A percentile compares a stretch with the other conserved stretches of the same genome.
Conservation (phyloP, 2,329 filamentous ascomycete species). For the Paraphaeosphaeria sporulosa region DNA sequence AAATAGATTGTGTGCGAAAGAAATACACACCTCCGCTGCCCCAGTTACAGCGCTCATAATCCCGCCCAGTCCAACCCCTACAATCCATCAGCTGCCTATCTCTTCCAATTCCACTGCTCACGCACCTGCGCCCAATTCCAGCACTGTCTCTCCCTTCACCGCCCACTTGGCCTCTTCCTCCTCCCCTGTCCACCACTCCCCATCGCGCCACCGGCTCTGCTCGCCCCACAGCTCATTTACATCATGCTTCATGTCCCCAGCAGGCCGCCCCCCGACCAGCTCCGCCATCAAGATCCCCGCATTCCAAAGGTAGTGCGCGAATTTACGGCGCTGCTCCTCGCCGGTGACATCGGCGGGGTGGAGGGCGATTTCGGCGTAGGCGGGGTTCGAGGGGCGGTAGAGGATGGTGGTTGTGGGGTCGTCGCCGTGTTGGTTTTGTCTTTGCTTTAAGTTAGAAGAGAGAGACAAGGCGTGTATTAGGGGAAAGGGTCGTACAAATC, state of each 20-base stretch:
- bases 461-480: no score
- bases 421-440: constrained; percentile 70
- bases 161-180: constrained; percentile 50
- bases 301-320: constrained; percentile 80
- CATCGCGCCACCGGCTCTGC: constrained; percentile 28
- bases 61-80: constrained; percentile 56
- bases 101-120: constrained; percentile 31
- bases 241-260: constrained; percentile 24
- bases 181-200: constrained; percentile 42
- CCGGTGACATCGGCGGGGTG: constrained; percentile 54
- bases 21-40: constrained; percentile 52
- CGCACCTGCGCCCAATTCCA: constrained; percentile 75
- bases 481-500: constrained; percentile 54
- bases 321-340: constrained; percentile 66
- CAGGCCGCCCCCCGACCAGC: constrained; percentile 45
- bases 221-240: constrained; percentile 30
- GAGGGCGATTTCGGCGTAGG: constrained; percentile 47
- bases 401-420: constrained; percentile 62
- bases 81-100: constrained; percentile 34
- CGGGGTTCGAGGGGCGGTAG: constrained; percentile 58
- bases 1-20: neutral
- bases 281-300: constrained; percentile 59
- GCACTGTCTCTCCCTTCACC: constrained; percentile 60
- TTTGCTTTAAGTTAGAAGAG: neutral
- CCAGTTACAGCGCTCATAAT: constrained; percentile 56